A percentile compares a stretch with the other conserved stretches of the same genome.
Evolutionary conservation across 2,329 filamentous ascomycete species (phyloP).

Genomic region (Reticulascus tulasneorum): DNA sequence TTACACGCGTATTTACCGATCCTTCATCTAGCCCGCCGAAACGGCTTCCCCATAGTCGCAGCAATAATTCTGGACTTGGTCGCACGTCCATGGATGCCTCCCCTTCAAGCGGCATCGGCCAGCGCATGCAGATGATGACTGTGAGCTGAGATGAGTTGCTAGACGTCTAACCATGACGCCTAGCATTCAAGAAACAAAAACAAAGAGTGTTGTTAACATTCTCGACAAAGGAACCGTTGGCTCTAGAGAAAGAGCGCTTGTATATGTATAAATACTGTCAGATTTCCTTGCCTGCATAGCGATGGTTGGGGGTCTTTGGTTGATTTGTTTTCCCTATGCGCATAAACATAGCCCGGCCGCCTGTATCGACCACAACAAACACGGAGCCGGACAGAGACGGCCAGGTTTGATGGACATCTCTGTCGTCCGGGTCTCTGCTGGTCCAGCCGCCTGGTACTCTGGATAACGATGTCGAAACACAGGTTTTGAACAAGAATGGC

Average conservation of each 20-base stretch:
- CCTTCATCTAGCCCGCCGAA: constrained; percentile 53
- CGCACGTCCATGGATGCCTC: constrained; percentile 49
- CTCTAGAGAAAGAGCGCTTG: no score
- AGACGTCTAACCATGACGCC: no score
- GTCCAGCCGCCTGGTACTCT: no score
- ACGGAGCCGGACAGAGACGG: no score
- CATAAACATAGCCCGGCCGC: constrained; percentile 9
- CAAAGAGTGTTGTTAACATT: no score
- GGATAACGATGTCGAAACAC: no score
- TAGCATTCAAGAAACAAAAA: no score
- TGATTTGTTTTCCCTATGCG: constrained; percentile 7
- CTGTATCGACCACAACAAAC: constrained; percentile 1
- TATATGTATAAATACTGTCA: constrained; percentile 17
- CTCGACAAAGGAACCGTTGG: no score
- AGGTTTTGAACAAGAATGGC: no score
- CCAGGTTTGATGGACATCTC: no score
- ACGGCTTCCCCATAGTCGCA: constrained; percentile 47
- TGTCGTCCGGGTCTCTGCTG: no score
- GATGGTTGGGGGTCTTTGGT: constrained; percentile 11
- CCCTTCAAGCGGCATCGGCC: constrained; percentile 44
- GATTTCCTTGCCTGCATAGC: constrained; percentile 18
- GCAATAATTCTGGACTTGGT: constrained; percentile 49
- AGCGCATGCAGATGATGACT: constrained; percentile 62
- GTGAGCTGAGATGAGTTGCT: constrained; percentile 40
- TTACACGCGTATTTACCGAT: constrained; percentile 59